Evolutionary conservation across 2,329 filamentous ascomycete genomes (phyloP).

Genomic region (Parafenestella ontariensis): DNA sequence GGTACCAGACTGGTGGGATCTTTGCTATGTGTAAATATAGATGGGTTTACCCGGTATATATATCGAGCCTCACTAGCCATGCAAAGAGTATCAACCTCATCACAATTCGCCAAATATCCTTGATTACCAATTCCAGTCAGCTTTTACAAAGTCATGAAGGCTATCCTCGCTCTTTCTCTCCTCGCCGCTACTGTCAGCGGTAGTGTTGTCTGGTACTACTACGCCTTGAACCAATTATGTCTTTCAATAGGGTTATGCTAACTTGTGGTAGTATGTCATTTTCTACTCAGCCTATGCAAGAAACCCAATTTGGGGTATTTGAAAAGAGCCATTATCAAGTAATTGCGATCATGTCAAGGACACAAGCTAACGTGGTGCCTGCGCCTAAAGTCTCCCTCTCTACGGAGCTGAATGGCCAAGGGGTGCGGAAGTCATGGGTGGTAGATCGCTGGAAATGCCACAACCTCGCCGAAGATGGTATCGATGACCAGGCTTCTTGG

Average conservation of each 20-base stretch:
- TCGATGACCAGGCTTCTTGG: slow-evolving; percentile 29
- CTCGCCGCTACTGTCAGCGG: not conserved
- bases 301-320: too few relatives aligned
- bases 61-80: not conserved
- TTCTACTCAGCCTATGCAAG: too few relatives aligned
- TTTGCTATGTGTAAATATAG: not conserved
- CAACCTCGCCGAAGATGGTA: slow-evolving; percentile 15
- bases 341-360: not conserved
- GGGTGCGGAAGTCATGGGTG: slow-evolving; percentile 19
- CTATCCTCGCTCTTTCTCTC: not conserved
- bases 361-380: slow-evolving; percentile 20
- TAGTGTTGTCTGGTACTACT: not conserved
- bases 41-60: not conserved
- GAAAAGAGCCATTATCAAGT: not conserved
- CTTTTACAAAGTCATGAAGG: not conserved
- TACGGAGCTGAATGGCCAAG: slow-evolving; percentile 18
- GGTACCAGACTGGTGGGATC: not conserved
- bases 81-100: not conserved
- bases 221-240: too few relatives aligned
- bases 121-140: not conserved
- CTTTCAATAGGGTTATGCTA: not conserved
- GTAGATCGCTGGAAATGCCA: slow-evolving; percentile 29
- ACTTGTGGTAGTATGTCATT: not conserved
- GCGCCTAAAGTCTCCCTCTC: slow-evolving; percentile 12
- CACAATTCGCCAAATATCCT: not conserved